A percentile compares a stretch with the other conserved stretches of the same genome.
These are phyloP conservation scores for Circinella minor DNA, from an alignment of 371 early-diverging fungal genomes.

Conservation along the genomic window DNA sequence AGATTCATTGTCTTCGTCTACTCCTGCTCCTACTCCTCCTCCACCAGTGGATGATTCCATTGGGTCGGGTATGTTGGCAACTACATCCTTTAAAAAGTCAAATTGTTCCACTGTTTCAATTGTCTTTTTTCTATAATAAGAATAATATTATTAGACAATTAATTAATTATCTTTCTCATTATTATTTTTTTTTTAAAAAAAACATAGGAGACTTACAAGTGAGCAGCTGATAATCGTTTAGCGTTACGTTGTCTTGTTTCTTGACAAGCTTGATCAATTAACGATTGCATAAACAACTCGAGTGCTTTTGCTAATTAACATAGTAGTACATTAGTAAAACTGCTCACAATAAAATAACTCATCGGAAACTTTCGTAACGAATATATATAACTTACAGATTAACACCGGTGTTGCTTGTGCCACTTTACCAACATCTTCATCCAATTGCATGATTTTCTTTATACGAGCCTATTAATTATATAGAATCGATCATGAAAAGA, in stretches of 20 bases:
- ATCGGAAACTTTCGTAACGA: neutral
- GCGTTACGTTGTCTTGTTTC: constrained; percentile 81
- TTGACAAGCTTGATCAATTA: constrained; percentile 86
- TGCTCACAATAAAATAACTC: neutral
- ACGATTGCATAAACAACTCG: constrained; percentile 92
- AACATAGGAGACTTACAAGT: constrained; percentile 66
- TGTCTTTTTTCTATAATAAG: constrained; percentile 74
- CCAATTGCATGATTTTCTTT: constrained; percentile 99
- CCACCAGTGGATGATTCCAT: constrained; percentile 25
- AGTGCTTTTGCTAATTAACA: constrained; percentile 79
- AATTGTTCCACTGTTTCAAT: constrained; percentile 86
- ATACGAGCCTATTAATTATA: constrained; percentile 86
- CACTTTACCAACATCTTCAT: constrained; percentile 99
- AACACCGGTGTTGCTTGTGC: constrained; percentile 97
- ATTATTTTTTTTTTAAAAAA: neutral
- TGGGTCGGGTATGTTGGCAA: constrained; percentile 87
- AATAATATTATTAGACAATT: too few species aligned
- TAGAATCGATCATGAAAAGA: constrained; percentile 9
- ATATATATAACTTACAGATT: constrained; percentile 74
- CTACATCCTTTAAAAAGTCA: constrained; percentile 92
- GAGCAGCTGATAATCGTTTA: constrained; percentile 84
- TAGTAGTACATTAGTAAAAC: neutral
- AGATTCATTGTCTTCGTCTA: constrained; percentile 17
- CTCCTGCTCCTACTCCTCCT: constrained; percentile 10
- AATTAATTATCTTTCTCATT: neutral